Evolutionary conservation across 2,329 filamentous ascomycete genomes (phyloP), one percentile per base, ranked within the genome.

Genomic region (Escovopsis weberi): DNA sequence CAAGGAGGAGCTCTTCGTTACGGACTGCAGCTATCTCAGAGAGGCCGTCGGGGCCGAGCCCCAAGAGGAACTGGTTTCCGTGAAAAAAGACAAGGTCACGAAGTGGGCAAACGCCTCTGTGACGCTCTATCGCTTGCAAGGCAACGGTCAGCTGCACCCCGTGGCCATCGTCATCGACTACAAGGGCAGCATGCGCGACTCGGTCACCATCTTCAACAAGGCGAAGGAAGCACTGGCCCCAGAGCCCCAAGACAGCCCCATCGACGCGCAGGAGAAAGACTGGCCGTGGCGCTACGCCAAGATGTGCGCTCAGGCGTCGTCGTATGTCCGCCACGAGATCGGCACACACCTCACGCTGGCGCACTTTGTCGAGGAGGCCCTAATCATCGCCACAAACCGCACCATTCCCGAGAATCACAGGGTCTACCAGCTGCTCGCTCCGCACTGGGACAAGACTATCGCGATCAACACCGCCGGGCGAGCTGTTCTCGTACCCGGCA

Each of bases 231-330:
- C 65, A 0, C 46, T 50, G 0, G 58, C 61, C 36, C 45, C 55
- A 4, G 15, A 15, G 5, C 6, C 12, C 15, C 12, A 37, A 1
- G 35, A 12, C 35, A 4, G 23, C 15, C 12, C 12, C 39, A 26
- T 58, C 58, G 40, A 54, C 55, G n/a, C 62, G 51, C 18, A 47
- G 50, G 43, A 59, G 59, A 42, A 51, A 58, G 68, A 72, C 53
- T 72, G 67, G 66, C 59, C 67, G 0, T 72, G 69, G 69, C 55
- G 69, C 37, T 72, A 70, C 49, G 69, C 69, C 18, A 73, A 72
- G 53, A 69, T 62, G 0, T 70, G 65, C 38, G 62, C 61, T 2
- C 68, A 70, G 44, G 58, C 61, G 2, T 59, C 64, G 1, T 69
- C 72, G 52, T 73, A 68, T 68, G 52, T 61, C 41, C 58, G 63